These are phyloP conservation scores for Rhizopogon sp. DNA, from an alignment of 768 basidiomycete genomes.

Conservation along the genomic window DNA sequence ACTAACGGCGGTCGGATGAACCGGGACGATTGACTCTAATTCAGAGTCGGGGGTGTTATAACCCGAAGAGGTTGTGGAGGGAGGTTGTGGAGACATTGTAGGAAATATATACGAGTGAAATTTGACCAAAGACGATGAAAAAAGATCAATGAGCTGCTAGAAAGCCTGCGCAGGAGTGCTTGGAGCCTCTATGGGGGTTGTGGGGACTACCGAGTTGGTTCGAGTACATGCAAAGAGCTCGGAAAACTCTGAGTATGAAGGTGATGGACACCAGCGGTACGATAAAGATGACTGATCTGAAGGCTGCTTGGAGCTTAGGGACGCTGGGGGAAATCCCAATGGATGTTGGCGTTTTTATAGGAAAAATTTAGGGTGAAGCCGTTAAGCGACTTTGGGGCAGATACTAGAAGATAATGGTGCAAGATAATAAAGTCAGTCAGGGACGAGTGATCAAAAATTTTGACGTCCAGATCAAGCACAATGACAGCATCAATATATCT, in stretches of 20 bases:
- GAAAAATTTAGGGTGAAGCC: slow-evolving; percentile 14
- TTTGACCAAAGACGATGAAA: slow-evolving; percentile 23
- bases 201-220: slow-evolving; percentile 89
- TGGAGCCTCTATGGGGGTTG: slow-evolving; percentile 83
- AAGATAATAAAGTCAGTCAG: slow-evolving; percentile 19
- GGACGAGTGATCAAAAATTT: background rate
- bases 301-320: background rate
- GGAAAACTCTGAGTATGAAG: slow-evolving; percentile 22
- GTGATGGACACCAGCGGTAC: slow-evolving; percentile 10
- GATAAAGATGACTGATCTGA: background rate
- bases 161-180: slow-evolving; percentile 74
- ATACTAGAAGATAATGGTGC: background rate
- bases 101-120: slow-evolving; percentile 16
- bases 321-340: background rate
- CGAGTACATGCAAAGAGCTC: slow-evolving; percentile 83
- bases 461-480: no score
- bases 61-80: slow-evolving; percentile 49
- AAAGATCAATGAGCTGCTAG: slow-evolving; percentile 41
- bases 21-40: no score
- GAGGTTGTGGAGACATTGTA: slow-evolving; percentile 46
- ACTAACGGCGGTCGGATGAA: no score
- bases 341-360: slow-evolving; percentile 20
- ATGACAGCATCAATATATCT: no score
- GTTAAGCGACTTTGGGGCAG: background rate
- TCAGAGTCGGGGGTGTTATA: slow-evolving; percentile 72